phyloP scores from a whole-genome alignment of 169 alveolate genomes.

The Plasmodium gaboni region DNA sequence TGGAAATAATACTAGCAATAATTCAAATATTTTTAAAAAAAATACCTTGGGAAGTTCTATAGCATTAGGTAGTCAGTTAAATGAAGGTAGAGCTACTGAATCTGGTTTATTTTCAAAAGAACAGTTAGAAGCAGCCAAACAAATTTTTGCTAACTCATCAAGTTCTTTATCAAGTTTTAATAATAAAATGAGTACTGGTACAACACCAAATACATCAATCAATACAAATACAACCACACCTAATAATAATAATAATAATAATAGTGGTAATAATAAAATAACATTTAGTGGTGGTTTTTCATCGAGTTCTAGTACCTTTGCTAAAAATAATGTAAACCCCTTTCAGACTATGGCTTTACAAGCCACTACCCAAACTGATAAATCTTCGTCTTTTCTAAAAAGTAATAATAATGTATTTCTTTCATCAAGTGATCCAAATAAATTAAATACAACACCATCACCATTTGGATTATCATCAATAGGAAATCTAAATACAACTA shows the following conservation, averaged over 20 bases:
- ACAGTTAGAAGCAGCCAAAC: conserved; percentile 74
- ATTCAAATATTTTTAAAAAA: conserved; percentile 61
- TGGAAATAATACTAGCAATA: conserved; percentile 44
- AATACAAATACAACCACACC: conserved; percentile 4
- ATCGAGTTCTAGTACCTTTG: conserved; percentile 63
- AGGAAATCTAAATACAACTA: conserved; percentile 15
- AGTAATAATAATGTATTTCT: conserved; percentile 19
- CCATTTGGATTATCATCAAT: conserved; percentile 54
- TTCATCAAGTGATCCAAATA: conserved; percentile 16
- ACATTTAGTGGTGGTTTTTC: conserved; percentile 71
- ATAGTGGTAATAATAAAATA: conserved; percentile 35
- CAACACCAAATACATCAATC: too few species aligned
- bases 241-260: conserved; percentile 11
- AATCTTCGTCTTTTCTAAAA: conserved; percentile 29
- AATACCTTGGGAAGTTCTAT: conserved; percentile 73
- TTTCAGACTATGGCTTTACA: conserved; percentile 73
- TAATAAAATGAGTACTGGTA: too few species aligned
- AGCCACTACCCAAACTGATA: conserved; percentile 50
- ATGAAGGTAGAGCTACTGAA: conserved; percentile 62
- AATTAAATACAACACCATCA: not conserved
- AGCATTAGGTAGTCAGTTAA: conserved; percentile 75
- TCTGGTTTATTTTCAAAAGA: conserved; percentile 71
- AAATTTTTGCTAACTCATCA: conserved; percentile 71
- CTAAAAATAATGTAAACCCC: conserved; percentile 68
- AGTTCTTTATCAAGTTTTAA: not conserved